Base-by-base conservation (phyloP, 2,329 filamentous ascomycete genomes). In the Talaromyces sp. region DNA sequence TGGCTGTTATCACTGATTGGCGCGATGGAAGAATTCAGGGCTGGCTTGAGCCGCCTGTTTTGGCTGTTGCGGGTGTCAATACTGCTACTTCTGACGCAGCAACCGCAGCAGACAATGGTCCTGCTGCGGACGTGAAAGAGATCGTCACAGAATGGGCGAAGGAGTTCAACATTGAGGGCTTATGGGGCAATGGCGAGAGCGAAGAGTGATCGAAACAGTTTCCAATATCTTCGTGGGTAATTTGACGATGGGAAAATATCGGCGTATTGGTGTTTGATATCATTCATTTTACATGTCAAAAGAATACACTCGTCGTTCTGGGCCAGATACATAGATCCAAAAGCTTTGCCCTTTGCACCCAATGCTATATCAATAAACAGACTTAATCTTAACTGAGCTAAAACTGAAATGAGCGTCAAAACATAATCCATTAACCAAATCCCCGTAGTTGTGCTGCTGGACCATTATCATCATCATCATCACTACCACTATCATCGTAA, bases 1-100 rank as follows among this genome's bases (percentile, higher is more conserved):
- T 95, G 85, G 90, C 92, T 0, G 93, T 99, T 64, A 88, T 99
- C 65, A 95, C 89, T n/a, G 95, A 99, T 81, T 96, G 95, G 92
- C 87, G 95, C 70, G 94, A 98, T 76, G 94, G 93, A 31, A 87
- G 95, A 61, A 96, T 99, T 72, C 92, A 96, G 79, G 93, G 93
- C 65, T 97, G 93, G 93, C 86, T 89, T 57, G 90, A 93, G 71
- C 86, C 92, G 2, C 93, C 93, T 8, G 84, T 85, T 41, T 79
- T 92, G 66, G 80, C 86, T 19, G 84, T 90, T 54, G 83, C 78
- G 52, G 80, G 86, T n/a, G 84, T 90, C 54, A 83, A 78, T 56
- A 59, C 72, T 3, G 54, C 74, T 50, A 66, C 73, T 52, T 77
- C 73, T 49, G 63, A 50, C 27, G 37, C 35, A 35, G 49, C 54